Conservation (phyloP, 306 rosid genomes). For the Heteromeles arbutifolia region DNA sequence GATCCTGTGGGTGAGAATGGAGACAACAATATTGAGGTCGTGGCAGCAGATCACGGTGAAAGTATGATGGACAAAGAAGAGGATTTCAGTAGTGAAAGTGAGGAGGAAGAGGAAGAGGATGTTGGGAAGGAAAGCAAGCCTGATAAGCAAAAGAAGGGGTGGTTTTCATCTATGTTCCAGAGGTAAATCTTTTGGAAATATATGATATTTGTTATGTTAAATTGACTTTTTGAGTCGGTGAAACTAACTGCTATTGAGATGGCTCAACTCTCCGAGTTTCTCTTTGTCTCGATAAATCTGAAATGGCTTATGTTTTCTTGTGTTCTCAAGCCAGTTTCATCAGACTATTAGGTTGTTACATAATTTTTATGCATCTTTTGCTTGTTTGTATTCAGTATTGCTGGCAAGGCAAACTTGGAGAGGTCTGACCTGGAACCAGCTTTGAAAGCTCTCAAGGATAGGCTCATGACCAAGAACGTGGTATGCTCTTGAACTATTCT, state of each 20-base stretch:
- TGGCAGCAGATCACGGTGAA: constrained; percentile 84
- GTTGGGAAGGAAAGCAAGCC: constrained; percentile 53
- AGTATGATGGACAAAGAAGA: constrained; percentile 99
- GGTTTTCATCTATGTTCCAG: constrained; percentile 97
- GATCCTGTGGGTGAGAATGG: constrained; percentile 61
- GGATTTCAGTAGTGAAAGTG: constrained; percentile 82
- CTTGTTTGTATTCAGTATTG: constrained; percentile 57
- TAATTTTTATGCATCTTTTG: not conserved
- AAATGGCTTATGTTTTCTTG: constrained; percentile 4
- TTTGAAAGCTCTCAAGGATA: constrained; percentile 88
- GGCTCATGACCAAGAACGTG: constrained; percentile 99
- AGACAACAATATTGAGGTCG: constrained; percentile 52
- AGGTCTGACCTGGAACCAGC: constrained; percentile 94
- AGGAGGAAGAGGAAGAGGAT: constrained; percentile 72
- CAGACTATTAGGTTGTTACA: not conserved
- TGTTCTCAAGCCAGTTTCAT: not conserved
- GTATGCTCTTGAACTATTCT: constrained; percentile 37
- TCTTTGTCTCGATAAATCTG: not conserved
- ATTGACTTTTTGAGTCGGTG: not conserved
- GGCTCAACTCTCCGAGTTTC: not conserved
- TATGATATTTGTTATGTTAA: not conserved
- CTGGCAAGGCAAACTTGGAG: constrained; percentile 94
- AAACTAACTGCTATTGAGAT: not conserved
- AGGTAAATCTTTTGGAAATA: constrained; percentile 44
- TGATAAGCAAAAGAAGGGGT: constrained; percentile 83